Base-by-base conservation (phyloP, 2,329 filamentous ascomycete genomes). In the Hawksworthiomyces lignivorus region DNA sequence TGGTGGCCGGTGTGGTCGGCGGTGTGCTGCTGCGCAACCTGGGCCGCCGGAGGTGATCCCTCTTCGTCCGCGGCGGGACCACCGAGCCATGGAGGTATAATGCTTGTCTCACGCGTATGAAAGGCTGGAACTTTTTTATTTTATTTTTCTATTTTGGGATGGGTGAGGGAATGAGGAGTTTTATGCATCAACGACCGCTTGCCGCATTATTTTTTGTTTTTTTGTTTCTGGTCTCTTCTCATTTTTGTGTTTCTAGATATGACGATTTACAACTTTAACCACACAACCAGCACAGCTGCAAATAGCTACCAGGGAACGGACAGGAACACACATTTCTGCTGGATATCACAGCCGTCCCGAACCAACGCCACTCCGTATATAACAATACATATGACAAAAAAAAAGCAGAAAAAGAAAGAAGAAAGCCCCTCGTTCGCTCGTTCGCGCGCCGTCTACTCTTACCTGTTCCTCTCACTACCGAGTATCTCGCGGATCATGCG, bases 1-100 rank as follows among this genome's bases (percentile, higher is more conserved):
- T 97, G 48, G 90, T 87, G 3, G 92, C 89, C 3, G 92, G 90
- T n/a, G 80, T 96, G 14, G 80, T 97, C 14, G 92, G 90, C 26
- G 88, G 87, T 12, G 77, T 97, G 56, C 62, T 98, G 49, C 75
- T 97, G 59, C 83, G 79, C 63, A 86, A 87, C 48, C 64, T 83
- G 47, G 75, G 80, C 50, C 78, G 78, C 64, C 80, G 67, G 60
- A 68, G 72, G 56, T 77, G 56, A 54, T 22, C 26, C 18, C 14
- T 12, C 24, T 8, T 26, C 24, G 12, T 8, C 24, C 8, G 24
- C 24, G 8, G 8, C 24, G 12, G 24, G 24, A 26, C 12, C 20
- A n/a, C n/a, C n/a, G n/a, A n/a, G n/a, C n/a, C n/a, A n/a, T n/a
- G n/a, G n/a, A n/a, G n/a, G n/a, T n/a, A n/a, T n/a, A n/a, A n/a